These are phyloP conservation scores for Pseudogymnoascus sp. DNA, from an alignment of 2,329 filamentous ascomycete genomes.

Conservation along the genomic window DNA sequence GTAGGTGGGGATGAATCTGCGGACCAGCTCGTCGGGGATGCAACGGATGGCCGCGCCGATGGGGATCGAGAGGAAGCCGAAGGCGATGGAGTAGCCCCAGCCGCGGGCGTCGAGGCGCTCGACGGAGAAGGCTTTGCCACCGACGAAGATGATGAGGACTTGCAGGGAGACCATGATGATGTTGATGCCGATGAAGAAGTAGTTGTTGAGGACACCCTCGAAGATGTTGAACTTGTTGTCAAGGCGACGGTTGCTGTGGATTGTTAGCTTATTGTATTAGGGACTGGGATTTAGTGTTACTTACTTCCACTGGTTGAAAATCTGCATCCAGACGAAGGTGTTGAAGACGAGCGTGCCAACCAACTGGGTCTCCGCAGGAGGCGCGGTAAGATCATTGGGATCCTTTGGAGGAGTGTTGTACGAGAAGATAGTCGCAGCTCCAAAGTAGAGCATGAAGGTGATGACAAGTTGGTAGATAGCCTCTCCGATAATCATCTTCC, in stretches of 20 bases:
- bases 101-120: slow-evolving; percentile 59
- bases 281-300: slow-evolving; percentile 29
- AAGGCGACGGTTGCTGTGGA: slow-evolving; percentile 68
- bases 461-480: slow-evolving; percentile 76
- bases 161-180: slow-evolving; percentile 82
- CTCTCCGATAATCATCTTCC: slow-evolving; percentile 98
- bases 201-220: slow-evolving; percentile 75
- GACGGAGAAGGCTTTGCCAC: slow-evolving; percentile 65
- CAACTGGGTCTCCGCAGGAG: background rate
- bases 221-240: slow-evolving; percentile 97
- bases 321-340: slow-evolving; percentile 99
- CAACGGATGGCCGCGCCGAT: slow-evolving; percentile 73
- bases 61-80: slow-evolving; percentile 78
- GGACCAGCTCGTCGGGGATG: slow-evolving; percentile 57
- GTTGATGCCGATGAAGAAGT: slow-evolving; percentile 84
- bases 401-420: slow-evolving; percentile 40
- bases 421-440: slow-evolving; percentile 50
- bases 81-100: slow-evolving; percentile 80
- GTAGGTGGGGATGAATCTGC: slow-evolving; percentile 24
- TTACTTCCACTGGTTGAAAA: slow-evolving; percentile 96
- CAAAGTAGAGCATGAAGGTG: slow-evolving; percentile 79
- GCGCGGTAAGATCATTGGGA: slow-evolving; percentile 33
- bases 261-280: slow-evolving; percentile 17
- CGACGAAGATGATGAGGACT: slow-evolving; percentile 81
- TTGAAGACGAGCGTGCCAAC: slow-evolving; percentile 87